Evolutionary conservation across 805 yeast genomes (phyloP).

Genomic region (Teunomyces panamensis): DNA sequence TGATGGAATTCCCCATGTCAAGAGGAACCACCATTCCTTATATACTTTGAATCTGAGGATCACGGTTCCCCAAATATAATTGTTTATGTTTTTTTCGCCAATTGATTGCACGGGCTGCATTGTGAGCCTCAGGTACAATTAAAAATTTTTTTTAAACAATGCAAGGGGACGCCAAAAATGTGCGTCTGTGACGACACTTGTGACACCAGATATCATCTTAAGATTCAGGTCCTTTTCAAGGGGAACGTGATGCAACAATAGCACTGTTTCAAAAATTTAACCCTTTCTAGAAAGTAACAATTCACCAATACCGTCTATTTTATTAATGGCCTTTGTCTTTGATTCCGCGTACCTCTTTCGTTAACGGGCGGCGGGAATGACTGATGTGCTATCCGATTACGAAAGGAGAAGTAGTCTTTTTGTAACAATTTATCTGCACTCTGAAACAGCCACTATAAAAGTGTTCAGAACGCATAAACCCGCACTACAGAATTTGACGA

Average conservation of each 20-base stretch:
- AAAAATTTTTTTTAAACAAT: background rate
- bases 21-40: background rate
- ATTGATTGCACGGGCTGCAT: background rate
- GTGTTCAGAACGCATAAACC: background rate
- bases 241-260: background rate
- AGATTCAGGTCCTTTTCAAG: background rate
- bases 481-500: background rate
- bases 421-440: background rate
- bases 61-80: background rate
- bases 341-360: too few species aligned
- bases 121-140: background rate
- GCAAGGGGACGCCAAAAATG: constrained; percentile 2
- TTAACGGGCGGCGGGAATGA: too few species aligned
- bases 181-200: background rate
- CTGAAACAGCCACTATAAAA: background rate
- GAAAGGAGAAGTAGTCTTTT: background rate
- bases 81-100: background rate
- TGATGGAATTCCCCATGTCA: background rate
- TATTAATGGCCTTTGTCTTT: too few species aligned
- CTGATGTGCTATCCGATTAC: background rate
- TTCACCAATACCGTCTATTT: too few species aligned
- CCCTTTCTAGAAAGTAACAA: too few species aligned
- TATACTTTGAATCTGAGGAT: background rate
- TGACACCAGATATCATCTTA: background rate
- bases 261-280: too few species aligned